A percentile compares a stretch with the other conserved stretches of the same genome.
These are phyloP conservation scores for Eucalyptus paniculata DNA, from an alignment of 345 rosid species.

Conservation along the genomic window DNA sequence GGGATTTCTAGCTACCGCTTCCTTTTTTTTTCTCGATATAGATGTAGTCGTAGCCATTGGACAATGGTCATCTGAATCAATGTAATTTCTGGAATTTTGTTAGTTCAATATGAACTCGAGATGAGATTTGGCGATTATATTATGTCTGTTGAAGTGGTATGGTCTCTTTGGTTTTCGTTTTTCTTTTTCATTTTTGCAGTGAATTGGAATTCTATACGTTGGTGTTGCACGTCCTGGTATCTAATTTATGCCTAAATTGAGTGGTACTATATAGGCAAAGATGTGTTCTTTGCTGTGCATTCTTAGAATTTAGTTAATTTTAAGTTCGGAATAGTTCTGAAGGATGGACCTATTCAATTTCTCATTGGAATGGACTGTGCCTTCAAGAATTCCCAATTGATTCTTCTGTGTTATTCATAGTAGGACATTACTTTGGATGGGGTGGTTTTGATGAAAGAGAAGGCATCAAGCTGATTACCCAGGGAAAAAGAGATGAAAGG, in stretches of 20 bases:
- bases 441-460: background rate
- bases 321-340: background rate
- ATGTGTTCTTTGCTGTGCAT: background rate
- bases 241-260: background rate
- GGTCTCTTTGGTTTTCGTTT: background rate
- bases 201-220: background rate
- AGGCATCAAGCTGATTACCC: background rate
- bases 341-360: background rate
- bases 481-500: background rate
- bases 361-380: background rate
- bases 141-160: background rate
- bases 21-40: background rate
- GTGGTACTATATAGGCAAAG: background rate
- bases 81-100: background rate
- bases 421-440: background rate
- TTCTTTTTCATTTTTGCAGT: background rate
- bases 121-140: background rate
- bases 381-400: background rate
- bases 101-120: background rate
- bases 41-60: background rate
- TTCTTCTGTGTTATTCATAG: background rate
- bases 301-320: background rate
- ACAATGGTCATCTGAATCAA: background rate
- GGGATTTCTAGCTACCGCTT: background rate
- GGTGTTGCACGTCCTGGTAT: background rate